These are phyloP conservation scores for Purpureocillium lavendulum DNA, from an alignment of 2,329 filamentous ascomycete genomes.

Conservation along the genomic window DNA sequence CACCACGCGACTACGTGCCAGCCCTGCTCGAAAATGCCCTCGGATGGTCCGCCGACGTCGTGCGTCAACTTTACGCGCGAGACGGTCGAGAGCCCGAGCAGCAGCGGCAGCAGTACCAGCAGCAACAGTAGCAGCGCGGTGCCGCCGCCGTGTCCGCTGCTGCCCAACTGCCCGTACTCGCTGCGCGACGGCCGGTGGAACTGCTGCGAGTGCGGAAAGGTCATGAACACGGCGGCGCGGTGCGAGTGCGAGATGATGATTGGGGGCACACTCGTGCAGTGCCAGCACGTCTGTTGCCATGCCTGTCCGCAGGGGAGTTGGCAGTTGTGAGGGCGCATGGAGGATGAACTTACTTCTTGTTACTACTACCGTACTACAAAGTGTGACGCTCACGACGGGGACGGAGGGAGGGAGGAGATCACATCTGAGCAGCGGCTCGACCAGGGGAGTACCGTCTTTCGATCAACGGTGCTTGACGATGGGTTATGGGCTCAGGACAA, in stretches of 20 bases:
- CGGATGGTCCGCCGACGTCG: conserved; percentile 15
- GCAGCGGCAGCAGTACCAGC: conserved; percentile 32
- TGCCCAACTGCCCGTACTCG: conserved; percentile 41
- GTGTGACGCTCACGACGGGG: too few relatives aligned
- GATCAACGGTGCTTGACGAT: too few relatives aligned
- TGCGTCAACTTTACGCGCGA: conserved; percentile 35
- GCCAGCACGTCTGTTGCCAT: conserved; percentile 45
- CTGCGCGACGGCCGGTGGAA: conserved; percentile 41
- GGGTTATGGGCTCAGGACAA: too few relatives aligned
- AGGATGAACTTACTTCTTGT: too few relatives aligned
- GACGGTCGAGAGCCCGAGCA: conserved; percentile 36
- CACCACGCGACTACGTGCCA: conserved; percentile 36
- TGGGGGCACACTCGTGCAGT: conserved; percentile 38
- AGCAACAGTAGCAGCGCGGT: conserved; percentile 30
- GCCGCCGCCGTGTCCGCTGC: conserved; percentile 31
- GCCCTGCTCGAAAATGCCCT: conserved; percentile 34
- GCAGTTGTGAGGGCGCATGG: neutral
- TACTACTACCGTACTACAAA: too few relatives aligned
- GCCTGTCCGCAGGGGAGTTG: neutral
- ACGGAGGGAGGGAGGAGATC: too few relatives aligned
- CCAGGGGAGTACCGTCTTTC: too few relatives aligned
- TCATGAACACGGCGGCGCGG: conserved; percentile 39
- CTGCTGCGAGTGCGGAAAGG: conserved; percentile 48
- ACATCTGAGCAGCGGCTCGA: too few relatives aligned
- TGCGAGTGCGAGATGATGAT: conserved; percentile 46